A percentile compares a stretch with the other conserved stretches of the same genome.
phyloP scores from a whole-genome alignment of 768 basidiomycete species.

The Kwoniella pini region DNA sequence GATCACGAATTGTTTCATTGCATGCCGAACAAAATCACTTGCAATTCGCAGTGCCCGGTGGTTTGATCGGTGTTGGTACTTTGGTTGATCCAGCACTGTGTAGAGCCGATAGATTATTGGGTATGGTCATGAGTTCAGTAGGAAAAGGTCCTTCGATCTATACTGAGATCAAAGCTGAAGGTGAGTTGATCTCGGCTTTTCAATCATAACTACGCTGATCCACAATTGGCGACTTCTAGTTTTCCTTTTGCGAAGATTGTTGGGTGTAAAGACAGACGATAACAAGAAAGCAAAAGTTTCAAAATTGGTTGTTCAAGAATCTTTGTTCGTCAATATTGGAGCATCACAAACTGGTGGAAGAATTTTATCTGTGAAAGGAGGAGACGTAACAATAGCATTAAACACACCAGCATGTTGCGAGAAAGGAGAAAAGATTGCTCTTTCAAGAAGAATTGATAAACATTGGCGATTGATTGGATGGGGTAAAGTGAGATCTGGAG shows the following conservation, averaged over 20 bases:
- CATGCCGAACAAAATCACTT: slow-evolving; percentile 94
- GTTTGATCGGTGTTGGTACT: slow-evolving; percentile 97
- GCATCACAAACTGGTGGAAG: slow-evolving; percentile 96
- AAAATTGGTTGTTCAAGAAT: slow-evolving; percentile 86
- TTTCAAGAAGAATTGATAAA: slow-evolving; percentile 93
- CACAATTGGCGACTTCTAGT: slow-evolving; percentile 58
- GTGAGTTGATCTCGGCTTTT: slow-evolving; percentile 37
- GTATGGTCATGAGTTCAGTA: slow-evolving; percentile 91
- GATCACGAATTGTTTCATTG: slow-evolving; percentile 83
- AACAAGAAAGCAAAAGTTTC: slow-evolving; percentile 93
- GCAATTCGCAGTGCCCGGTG: slow-evolving; percentile 94
- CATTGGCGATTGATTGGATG: slow-evolving; percentile 95
- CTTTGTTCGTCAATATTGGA: slow-evolving; percentile 95
- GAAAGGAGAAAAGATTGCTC: slow-evolving; percentile 94
- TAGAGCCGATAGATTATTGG: slow-evolving; percentile 93
- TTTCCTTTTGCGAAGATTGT: slow-evolving; percentile 89
- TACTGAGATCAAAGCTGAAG: slow-evolving; percentile 60
- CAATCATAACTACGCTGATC: background rate
- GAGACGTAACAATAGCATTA: slow-evolving; percentile 71
- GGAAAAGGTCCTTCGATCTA: slow-evolving; percentile 93
- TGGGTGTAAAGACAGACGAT: slow-evolving; percentile 99
- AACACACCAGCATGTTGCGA: slow-evolving; percentile 96
- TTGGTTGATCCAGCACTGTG: slow-evolving; percentile 95
- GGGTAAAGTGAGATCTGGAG: slow-evolving; percentile 53
- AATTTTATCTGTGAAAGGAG: slow-evolving; percentile 89